phyloP scores from a whole-genome alignment of 495 filamentous ascomycete genomes.

The Talaromyces nanjingensis region DNA sequence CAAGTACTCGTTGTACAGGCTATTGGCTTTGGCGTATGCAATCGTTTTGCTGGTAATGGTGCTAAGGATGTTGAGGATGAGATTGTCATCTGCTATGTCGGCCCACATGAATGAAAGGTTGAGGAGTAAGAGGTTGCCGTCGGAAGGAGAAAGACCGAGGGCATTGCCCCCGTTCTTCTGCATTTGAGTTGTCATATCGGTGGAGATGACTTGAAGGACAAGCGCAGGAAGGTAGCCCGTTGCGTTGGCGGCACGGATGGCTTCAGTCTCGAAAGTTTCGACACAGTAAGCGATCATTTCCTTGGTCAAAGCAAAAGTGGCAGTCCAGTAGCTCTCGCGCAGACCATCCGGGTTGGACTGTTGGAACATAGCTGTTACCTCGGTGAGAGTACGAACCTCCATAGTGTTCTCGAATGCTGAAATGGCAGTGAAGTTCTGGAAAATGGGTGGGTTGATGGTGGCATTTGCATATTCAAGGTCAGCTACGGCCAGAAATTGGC shows the following conservation, averaged over 20 bases:
- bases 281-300: constrained; percentile 27
- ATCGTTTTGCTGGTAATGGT: constrained; percentile 5
- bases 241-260: constrained; percentile 26
- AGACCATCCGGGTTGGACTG: constrained; percentile 31
- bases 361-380: constrained; percentile 38
- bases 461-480: constrained; percentile 36
- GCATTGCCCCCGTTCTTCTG: constrained; percentile 43
- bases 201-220: constrained; percentile 42
- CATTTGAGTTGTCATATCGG: constrained; percentile 29
- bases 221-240: constrained; percentile 33
- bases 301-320: constrained; percentile 29
- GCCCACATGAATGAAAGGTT: constrained; percentile 30
- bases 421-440: constrained; percentile 32
- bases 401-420: constrained; percentile 27
- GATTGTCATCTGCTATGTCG: constrained; percentile 23
- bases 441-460: constrained; percentile 31
- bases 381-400: constrained; percentile 34
- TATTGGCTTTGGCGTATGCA: constrained; percentile 30
- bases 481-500: constrained; percentile 22
- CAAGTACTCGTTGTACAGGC: constrained; percentile 43
- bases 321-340: constrained; percentile 38
- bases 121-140: constrained; percentile 31
- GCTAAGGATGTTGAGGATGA: constrained; percentile 9
- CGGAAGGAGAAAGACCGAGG: constrained; percentile 37
- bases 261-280: constrained; percentile 28